These are phyloP conservation scores for Sporothrix dimorphospora DNA, from an alignment of 2,329 filamentous ascomycete genomes.

Conservation along the genomic window DNA sequence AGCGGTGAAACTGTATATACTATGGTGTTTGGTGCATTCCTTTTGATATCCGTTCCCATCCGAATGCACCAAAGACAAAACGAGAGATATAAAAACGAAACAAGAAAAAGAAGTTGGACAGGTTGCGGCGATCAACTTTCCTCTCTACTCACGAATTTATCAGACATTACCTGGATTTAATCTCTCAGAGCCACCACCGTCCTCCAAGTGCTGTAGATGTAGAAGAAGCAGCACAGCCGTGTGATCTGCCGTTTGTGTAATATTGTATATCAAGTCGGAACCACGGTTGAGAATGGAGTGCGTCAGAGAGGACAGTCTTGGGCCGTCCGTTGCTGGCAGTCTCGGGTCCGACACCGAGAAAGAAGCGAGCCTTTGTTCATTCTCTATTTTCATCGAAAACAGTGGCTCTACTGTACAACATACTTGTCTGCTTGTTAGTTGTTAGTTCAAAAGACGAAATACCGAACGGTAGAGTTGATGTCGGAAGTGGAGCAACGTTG, in stretches of 20 bases:
- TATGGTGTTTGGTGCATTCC: constrained; percentile 11
- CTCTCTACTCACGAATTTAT: constrained; percentile 22
- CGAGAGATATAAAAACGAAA: background rate
- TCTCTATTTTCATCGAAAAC: background rate
- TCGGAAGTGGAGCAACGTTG: constrained; percentile 17
- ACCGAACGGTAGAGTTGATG: background rate
- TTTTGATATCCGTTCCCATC: no score
- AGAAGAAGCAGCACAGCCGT: background rate
- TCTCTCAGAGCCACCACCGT: background rate
- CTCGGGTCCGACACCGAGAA: background rate
- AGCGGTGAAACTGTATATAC: background rate
- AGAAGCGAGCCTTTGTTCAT: background rate
- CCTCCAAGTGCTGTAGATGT: background rate
- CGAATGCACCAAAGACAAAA: no score
- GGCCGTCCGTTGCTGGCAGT: background rate
- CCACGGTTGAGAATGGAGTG: background rate
- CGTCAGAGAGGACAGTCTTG: background rate
- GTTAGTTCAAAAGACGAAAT: background rate
- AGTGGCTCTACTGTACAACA: background rate
- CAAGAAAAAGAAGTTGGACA: background rate
- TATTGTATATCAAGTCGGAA: background rate
- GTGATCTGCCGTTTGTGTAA: constrained; percentile 4
- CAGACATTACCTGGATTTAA: background rate
- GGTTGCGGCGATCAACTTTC: constrained; percentile 13
- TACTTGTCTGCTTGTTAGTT: no score